Evolutionary conservation across 1,139 yeast genomes (phyloP).

Genomic region (Pneumocystis oryctolagi): DNA sequence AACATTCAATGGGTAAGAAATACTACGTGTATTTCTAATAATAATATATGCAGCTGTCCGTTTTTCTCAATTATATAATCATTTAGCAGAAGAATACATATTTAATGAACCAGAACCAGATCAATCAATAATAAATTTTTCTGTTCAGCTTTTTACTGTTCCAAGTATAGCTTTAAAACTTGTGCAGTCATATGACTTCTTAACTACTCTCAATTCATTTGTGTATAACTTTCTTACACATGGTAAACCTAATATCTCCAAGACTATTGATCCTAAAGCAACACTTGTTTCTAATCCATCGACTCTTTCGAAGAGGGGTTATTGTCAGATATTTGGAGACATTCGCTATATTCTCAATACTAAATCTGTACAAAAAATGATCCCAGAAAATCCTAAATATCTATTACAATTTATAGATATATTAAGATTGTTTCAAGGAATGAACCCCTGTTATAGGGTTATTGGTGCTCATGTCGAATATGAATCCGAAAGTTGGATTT

Average conservation of each 20-base stretch:
- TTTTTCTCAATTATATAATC: constrained; percentile 70
- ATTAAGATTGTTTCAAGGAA: constrained; percentile 61
- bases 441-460: constrained; percentile 62
- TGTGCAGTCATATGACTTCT: constrained; percentile 47
- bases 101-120: constrained; percentile 72
- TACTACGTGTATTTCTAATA: not conserved
- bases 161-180: constrained; percentile 64
- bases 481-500: constrained; percentile 74
- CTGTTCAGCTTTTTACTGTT: constrained; percentile 79
- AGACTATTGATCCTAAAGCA: constrained; percentile 28
- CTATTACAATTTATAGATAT: constrained; percentile 41
- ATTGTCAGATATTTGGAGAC: constrained; percentile 78
- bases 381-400: constrained; percentile 21
- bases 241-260: constrained; percentile 38
- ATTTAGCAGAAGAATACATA: constrained; percentile 58
- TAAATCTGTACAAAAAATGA: constrained; percentile 24
- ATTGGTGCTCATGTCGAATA: constrained; percentile 76
- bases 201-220: constrained; percentile 51
- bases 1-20: constrained; percentile 37
- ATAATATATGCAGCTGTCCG: constrained; percentile 30
- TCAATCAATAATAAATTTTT: constrained; percentile 55
- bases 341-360: constrained; percentile 38
- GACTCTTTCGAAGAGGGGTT: constrained; percentile 53
- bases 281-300: constrained; percentile 24
- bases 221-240: constrained; percentile 51